phyloP scores from a whole-genome alignment of 140 eudicot species.

The Ambrosia hybrid region DNA sequence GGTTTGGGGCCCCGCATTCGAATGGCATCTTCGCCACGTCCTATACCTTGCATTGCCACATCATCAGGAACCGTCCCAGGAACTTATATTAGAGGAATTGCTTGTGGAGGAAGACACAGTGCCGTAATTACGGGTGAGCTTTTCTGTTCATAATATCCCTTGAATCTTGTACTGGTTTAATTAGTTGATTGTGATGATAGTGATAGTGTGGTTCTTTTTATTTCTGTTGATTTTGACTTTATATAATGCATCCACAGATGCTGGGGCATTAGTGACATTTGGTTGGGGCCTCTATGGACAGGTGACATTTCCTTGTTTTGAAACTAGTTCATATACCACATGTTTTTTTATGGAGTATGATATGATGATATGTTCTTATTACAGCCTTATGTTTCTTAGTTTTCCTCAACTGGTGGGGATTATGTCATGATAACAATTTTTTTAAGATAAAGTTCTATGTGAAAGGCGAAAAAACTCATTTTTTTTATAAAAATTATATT shows the following conservation, averaged over 20 bases:
- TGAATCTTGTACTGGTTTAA: neutral
- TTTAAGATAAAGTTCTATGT: constrained; percentile 48
- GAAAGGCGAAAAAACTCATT: constrained; percentile 33
- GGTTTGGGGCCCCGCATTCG: constrained; percentile 93
- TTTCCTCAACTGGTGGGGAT: constrained; percentile 6
- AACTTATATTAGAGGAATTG: constrained; percentile 72
- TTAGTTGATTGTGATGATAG: neutral
- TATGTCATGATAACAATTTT: neutral
- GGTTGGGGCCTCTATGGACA: constrained; percentile 99
- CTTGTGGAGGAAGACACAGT: constrained; percentile 98
- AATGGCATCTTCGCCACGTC: constrained; percentile 96
- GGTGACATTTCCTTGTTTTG: constrained; percentile 40
- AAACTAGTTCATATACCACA: neutral
- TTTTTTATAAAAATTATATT: constrained; percentile 2
- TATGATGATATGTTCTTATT: neutral
- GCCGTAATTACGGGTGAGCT: constrained; percentile 77
- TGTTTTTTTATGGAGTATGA: neutral
- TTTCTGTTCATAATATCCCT: neutral
- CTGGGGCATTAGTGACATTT: constrained; percentile 88
- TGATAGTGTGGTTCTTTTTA: neutral
- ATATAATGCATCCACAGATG: constrained; percentile 49
- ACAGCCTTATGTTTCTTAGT: constrained; percentile 1
- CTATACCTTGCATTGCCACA: constrained; percentile 76
- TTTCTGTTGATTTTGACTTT: constrained; percentile 6
- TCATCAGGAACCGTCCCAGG: constrained; percentile 69